phyloP scores from a whole-genome alignment of 257 asterid genomes.

The Parsonsia alboflavescens region DNA sequence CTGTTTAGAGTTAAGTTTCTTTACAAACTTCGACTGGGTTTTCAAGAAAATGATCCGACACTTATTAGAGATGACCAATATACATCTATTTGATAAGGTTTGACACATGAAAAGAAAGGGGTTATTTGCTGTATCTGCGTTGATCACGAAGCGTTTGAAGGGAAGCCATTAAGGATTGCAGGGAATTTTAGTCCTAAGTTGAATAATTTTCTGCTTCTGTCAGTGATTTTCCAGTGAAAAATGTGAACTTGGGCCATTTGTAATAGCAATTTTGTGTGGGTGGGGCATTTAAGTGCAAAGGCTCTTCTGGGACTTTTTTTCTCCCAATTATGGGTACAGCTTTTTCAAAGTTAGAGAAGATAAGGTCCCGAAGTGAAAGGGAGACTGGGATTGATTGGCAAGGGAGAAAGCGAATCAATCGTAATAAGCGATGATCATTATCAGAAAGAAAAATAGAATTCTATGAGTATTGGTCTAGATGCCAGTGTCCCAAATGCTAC shows the following conservation, averaged over 20 bases:
- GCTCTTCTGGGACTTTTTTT: too few relatives aligned
- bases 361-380: neutral
- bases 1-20: neutral
- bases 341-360: conserved; percentile 1
- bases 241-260: neutral
- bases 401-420: neutral
- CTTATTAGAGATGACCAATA: neutral
- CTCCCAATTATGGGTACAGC: neutral
- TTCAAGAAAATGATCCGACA: neutral
- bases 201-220: neutral
- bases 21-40: neutral
- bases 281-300: neutral
- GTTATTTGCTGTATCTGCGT: too few relatives aligned
- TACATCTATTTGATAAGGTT: neutral
- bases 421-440: neutral
- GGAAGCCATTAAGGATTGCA: too few relatives aligned
- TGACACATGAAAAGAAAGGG: too few relatives aligned
- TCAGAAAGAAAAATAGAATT: neutral
- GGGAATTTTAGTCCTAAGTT: neutral
- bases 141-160: too few relatives aligned
- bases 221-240: too few relatives aligned
- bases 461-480: neutral
- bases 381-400: neutral
- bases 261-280: neutral
- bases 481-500: conserved; percentile 11